Evolutionary conservation across 225 moss, liverwort and hornwort species (phyloP).

Genomic region (Sphagnum tenellum): DNA sequence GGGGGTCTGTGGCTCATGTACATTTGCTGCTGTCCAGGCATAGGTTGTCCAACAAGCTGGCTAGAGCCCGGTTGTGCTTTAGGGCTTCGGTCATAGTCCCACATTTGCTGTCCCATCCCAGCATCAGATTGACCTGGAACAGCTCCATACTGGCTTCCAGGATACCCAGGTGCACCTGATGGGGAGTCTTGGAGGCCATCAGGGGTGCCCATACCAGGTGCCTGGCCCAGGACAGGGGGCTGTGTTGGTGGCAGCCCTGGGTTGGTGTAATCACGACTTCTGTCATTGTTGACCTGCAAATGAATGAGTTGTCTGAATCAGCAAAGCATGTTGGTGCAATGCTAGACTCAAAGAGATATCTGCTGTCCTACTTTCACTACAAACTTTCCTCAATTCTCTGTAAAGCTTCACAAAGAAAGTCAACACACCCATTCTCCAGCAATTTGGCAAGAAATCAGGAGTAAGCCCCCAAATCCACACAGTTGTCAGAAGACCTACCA

Average conservation of each 20-base stretch:
- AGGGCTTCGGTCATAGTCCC: constrained; percentile 78
- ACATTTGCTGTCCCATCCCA: constrained; percentile 63
- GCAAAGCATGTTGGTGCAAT: neutral
- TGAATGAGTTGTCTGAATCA: constrained; percentile 1
- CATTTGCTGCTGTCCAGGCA: constrained; percentile 63
- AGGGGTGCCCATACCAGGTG: constrained; percentile 47
- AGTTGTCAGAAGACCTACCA: too few species aligned
- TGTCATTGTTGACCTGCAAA: constrained; percentile 90
- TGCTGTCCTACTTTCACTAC: too few species aligned
- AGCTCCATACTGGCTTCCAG: constrained; percentile 57
- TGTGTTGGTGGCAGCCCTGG: constrained; percentile 84
- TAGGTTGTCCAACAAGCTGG: constrained; percentile 39
- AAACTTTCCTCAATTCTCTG: too few species aligned
- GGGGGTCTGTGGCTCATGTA: constrained; percentile 49
- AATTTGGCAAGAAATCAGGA: too few species aligned
- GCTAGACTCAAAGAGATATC: too few species aligned
- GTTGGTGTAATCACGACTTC: constrained; percentile 95
- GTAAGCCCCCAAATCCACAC: too few species aligned
- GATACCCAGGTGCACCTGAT: constrained; percentile 55
- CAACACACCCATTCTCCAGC: too few species aligned
- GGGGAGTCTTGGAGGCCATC: constrained; percentile 57
- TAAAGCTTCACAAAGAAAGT: too few species aligned
- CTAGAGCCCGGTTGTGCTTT: constrained; percentile 37
- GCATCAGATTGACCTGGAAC: constrained; percentile 71
- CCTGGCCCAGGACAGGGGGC: constrained; percentile 74